phyloP scores from a whole-genome alignment of 2,329 filamentous ascomycete species.

The Pseudopyricularia cyperi region DNA sequence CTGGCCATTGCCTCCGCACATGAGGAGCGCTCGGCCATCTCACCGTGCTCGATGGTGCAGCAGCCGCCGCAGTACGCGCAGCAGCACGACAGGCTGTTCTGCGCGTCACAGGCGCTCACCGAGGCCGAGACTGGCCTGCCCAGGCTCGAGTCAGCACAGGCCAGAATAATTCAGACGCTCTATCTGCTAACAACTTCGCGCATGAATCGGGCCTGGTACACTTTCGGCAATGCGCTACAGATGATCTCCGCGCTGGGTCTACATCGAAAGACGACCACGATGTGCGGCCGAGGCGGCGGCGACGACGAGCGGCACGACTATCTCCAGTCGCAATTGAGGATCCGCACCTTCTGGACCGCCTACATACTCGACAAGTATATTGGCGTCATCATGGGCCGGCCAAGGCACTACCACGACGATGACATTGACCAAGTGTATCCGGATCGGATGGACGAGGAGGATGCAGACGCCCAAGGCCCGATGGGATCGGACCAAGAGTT shows the following conservation, averaged over 20 bases:
- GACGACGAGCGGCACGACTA: constrained; percentile 9
- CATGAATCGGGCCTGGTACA: constrained; percentile 32
- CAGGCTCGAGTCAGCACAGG: constrained; percentile 25
- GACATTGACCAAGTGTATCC: constrained; percentile 47
- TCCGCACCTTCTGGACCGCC: constrained; percentile 47
- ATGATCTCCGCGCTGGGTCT: constrained; percentile 25
- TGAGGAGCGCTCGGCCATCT: neutral
- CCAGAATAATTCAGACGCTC: constrained; percentile 26
- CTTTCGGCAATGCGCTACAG: constrained; percentile 28
- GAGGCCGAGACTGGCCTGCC: constrained; percentile 23
- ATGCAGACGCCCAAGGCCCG: constrained; percentile 32
- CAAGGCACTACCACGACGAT: constrained; percentile 48
- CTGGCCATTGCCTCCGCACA: neutral
- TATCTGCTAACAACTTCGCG: constrained; percentile 30
- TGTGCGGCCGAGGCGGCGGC: constrained; percentile 2
- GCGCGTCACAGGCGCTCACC: constrained; percentile 22
- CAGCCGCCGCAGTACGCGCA: neutral
- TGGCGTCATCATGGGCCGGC: constrained; percentile 47
- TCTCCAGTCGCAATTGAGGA: constrained; percentile 24
- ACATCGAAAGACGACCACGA: constrained; percentile 15
- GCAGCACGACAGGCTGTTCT: constrained; percentile 16
- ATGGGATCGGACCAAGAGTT: constrained; percentile 10
- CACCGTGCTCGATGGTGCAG: neutral
- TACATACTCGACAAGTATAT: constrained; percentile 54
- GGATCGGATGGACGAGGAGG: constrained; percentile 39